Evolutionary conservation across 441 rosid genomes (phyloP).

Genomic region (Omphalea diandra): DNA sequence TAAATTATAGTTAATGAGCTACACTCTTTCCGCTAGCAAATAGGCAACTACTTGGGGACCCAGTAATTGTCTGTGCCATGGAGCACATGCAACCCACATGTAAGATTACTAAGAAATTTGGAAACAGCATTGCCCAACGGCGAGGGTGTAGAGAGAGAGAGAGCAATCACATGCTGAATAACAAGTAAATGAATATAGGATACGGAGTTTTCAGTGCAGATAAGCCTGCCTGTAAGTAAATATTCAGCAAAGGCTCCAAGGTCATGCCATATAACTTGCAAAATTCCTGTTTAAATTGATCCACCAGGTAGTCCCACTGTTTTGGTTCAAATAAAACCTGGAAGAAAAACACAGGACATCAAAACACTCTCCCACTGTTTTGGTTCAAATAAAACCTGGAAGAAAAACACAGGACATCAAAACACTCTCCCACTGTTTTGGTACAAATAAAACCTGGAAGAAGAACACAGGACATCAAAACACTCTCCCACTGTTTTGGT

Average conservation of each 20-base stretch:
- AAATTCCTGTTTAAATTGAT: constrained; percentile 86
- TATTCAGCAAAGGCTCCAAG: constrained; percentile 79
- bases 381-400: constrained; percentile 74
- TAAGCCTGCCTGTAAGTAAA: constrained; percentile 91
- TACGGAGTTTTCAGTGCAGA: constrained; percentile 96
- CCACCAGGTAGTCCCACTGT: constrained; percentile 90
- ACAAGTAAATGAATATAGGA: constrained; percentile 34
- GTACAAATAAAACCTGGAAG: constrained; percentile 72
- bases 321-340: constrained; percentile 77
- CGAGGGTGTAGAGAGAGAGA: background rate
- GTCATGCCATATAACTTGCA: constrained; percentile 96
- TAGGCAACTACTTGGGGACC: background rate
- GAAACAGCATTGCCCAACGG: background rate
- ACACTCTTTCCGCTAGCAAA: background rate
- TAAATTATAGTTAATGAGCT: background rate
- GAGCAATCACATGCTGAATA: background rate
- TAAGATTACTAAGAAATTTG: background rate
- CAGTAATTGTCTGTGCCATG: background rate
- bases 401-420: constrained; percentile 12
- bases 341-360: constrained; percentile 13
- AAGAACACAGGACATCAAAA: constrained; percentile 4
- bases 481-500: constrained; percentile 41
- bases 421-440: constrained; percentile 39
- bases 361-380: constrained; percentile 37
- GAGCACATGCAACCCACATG: background rate